Evolutionary conservation across 2,329 filamentous ascomycete species (phyloP).

Genomic region (Arthrinium phaeospermum): DNA sequence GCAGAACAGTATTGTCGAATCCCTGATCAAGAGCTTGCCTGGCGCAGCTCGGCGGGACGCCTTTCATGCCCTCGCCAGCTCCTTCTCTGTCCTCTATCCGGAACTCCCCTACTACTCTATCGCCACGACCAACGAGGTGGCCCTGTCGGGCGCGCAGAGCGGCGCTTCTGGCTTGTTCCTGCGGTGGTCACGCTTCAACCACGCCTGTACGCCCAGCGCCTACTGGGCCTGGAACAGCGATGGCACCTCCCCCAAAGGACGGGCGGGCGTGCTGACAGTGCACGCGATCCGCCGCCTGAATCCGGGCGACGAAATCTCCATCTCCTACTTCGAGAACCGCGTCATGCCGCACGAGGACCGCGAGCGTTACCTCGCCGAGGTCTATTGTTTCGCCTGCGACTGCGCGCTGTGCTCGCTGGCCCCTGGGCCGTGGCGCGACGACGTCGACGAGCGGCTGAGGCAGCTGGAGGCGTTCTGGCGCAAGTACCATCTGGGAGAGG

Average conservation of each 20-base stretch:
- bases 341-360: slow-evolving; percentile 20
- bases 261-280: background rate
- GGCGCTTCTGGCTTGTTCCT: slow-evolving; percentile 14
- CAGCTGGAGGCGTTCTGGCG: slow-evolving; percentile 14
- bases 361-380: slow-evolving; percentile 17
- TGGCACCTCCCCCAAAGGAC: background rate
- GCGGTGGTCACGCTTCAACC: slow-evolving; percentile 18
- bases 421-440: background rate
- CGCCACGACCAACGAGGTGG: slow-evolving; percentile 21
- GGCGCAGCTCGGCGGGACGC: background rate
- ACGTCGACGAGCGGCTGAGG: background rate
- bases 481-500: slow-evolving; percentile 12
- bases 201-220: slow-evolving; percentile 12
- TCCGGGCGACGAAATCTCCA: slow-evolving; percentile 7
- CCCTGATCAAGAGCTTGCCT: background rate
- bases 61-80: slow-evolving; percentile 16
- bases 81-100: slow-evolving; percentile 12
- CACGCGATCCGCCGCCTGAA: slow-evolving; percentile 17
- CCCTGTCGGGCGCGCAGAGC: slow-evolving; percentile 5
- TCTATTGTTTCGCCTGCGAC: slow-evolving; percentile 18
- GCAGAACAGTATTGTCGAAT: slow-evolving; percentile 7
- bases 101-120: slow-evolving; percentile 15
- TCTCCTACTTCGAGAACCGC: slow-evolving; percentile 19
- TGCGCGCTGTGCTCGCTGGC: slow-evolving; percentile 13
- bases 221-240: slow-evolving; percentile 19